These are phyloP conservation scores for Fusarium heterosporum DNA, from an alignment of 2,329 filamentous ascomycete genomes.

Conservation along the genomic window DNA sequence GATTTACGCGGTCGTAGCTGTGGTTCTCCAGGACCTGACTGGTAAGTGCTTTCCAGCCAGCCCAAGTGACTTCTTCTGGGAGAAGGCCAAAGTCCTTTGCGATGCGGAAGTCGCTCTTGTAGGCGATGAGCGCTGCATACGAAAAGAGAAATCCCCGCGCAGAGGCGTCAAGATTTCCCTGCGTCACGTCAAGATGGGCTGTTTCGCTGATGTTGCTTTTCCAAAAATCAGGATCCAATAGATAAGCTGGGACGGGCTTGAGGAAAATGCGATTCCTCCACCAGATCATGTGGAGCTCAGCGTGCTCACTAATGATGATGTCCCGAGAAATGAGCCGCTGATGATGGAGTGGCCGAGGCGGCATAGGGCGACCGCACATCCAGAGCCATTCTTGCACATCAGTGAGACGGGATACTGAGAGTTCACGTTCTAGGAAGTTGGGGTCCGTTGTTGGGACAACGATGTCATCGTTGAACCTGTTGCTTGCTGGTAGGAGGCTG, in stretches of 20 bases:
- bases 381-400: slow-evolving; percentile 38
- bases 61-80: slow-evolving; percentile 53
- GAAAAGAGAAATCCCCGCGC: slow-evolving; percentile 56
- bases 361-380: slow-evolving; percentile 46
- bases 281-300: slow-evolving; percentile 57
- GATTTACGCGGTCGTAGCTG: slow-evolving; percentile 50
- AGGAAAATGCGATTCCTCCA: slow-evolving; percentile 52
- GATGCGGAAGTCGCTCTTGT: slow-evolving; percentile 56
- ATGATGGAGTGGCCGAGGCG: slow-evolving; percentile 54
- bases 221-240: slow-evolving; percentile 55
- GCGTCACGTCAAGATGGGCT: slow-evolving; percentile 15
- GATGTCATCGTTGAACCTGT: slow-evolving; percentile 33
- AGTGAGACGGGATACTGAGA: slow-evolving; percentile 34
- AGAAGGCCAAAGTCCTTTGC: slow-evolving; percentile 52
- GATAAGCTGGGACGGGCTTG: slow-evolving; percentile 56
- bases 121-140: slow-evolving; percentile 52
- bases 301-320: slow-evolving; percentile 53
- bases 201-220: slow-evolving; percentile 44
- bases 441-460: slow-evolving; percentile 27
- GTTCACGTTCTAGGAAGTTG: slow-evolving; percentile 31
- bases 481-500: slow-evolving; percentile 25
- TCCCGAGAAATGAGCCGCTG: slow-evolving; percentile 51
- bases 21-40: slow-evolving; percentile 45
- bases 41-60: slow-evolving; percentile 50
- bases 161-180: slow-evolving; percentile 30